Conservation (phyloP, 2,329 filamentous ascomycete genomes). For the Colletotrichum acutatum region DNA sequence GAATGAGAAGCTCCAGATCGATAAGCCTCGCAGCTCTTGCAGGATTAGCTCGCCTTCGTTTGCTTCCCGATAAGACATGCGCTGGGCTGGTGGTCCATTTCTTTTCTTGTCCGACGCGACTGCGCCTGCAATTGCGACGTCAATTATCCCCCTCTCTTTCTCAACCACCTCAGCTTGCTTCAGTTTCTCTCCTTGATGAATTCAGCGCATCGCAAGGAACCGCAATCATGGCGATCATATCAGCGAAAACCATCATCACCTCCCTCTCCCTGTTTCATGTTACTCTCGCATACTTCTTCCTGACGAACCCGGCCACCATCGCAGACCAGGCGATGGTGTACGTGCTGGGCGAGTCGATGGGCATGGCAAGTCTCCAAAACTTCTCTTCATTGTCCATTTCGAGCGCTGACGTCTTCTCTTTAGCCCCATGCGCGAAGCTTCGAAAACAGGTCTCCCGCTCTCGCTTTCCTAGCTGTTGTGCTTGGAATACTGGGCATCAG, state of each 20-base stretch:
- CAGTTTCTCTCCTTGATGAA: background rate
- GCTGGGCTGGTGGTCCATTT: background rate
- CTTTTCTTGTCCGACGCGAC: slow-evolving; percentile 15
- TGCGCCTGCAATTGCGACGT: background rate
- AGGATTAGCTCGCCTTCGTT: slow-evolving; percentile 4
- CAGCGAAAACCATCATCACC: slow-evolving; percentile 82
- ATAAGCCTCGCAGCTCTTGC: slow-evolving; percentile 21
- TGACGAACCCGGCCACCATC: slow-evolving; percentile 77
- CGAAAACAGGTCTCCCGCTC: slow-evolving; percentile 74
- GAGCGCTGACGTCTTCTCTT: background rate
- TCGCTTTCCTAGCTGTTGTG: slow-evolving; percentile 78
- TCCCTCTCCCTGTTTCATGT: slow-evolving; percentile 86
- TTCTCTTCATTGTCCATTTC: background rate
- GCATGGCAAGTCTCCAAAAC: slow-evolving; percentile 69
- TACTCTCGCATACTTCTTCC: slow-evolving; percentile 84
- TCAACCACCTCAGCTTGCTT: background rate
- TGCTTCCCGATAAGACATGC: slow-evolving; percentile 27
- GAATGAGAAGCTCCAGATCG: slow-evolving; percentile 29
- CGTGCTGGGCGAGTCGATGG: slow-evolving; percentile 85
- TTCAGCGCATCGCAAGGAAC: background rate
- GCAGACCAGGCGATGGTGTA: slow-evolving; percentile 84
- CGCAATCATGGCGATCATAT: slow-evolving; percentile 80
- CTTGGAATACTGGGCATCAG: slow-evolving; percentile 70
- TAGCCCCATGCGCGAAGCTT: slow-evolving; percentile 76
- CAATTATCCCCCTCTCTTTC: background rate